phyloP scores from a whole-genome alignment of 2,329 filamentous ascomycete genomes.

The Xenosphaeropsis pyriputrescens region DNA sequence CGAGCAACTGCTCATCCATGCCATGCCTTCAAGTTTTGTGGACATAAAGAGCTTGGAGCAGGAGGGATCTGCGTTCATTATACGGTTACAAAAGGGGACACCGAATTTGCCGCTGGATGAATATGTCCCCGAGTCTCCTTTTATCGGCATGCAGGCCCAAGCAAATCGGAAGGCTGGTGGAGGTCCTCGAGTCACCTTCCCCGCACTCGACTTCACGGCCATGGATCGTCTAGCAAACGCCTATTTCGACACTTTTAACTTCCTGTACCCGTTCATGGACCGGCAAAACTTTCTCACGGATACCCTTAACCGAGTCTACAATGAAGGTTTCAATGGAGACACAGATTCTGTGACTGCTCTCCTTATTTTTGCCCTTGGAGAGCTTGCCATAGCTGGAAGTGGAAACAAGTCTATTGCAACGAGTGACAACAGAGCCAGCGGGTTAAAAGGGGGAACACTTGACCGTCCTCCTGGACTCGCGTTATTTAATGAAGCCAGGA shows the following conservation, averaged over 20 bases:
- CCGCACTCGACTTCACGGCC: slow-evolving; percentile 27
- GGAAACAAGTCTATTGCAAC: slow-evolving; percentile 28
- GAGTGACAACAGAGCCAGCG: slow-evolving; percentile 30
- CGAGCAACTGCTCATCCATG: slow-evolving; percentile 22
- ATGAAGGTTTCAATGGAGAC: slow-evolving; percentile 33
- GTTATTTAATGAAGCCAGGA: slow-evolving; percentile 47
- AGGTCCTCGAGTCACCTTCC: slow-evolving; percentile 13
- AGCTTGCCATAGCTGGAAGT: slow-evolving; percentile 36
- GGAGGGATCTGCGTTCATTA: slow-evolving; percentile 21
- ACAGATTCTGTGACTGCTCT: slow-evolving; percentile 35
- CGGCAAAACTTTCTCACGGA: slow-evolving; percentile 35
- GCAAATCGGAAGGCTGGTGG: slow-evolving; percentile 11
- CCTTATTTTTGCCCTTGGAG: slow-evolving; percentile 42
- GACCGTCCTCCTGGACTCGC: slow-evolving; percentile 38
- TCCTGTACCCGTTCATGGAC: slow-evolving; percentile 42
- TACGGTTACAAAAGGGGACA: slow-evolving; percentile 15
- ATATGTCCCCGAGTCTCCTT: slow-evolving; percentile 8
- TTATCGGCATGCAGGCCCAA: slow-evolving; percentile 17
- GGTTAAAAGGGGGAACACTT: slow-evolving; percentile 33
- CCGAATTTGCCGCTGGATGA: slow-evolving; percentile 12
- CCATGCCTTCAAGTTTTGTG: slow-evolving; percentile 16
- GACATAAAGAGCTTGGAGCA: slow-evolving; percentile 20
- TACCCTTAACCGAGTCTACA: slow-evolving; percentile 28
- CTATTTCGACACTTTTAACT: slow-evolving; percentile 46
- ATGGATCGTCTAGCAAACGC: slow-evolving; percentile 34